Evolutionary conservation across 2,329 filamentous ascomycete genomes (phyloP), one percentile per base, ranked within the genome.

Genomic region (Conoideocrella luteorostrata): DNA sequence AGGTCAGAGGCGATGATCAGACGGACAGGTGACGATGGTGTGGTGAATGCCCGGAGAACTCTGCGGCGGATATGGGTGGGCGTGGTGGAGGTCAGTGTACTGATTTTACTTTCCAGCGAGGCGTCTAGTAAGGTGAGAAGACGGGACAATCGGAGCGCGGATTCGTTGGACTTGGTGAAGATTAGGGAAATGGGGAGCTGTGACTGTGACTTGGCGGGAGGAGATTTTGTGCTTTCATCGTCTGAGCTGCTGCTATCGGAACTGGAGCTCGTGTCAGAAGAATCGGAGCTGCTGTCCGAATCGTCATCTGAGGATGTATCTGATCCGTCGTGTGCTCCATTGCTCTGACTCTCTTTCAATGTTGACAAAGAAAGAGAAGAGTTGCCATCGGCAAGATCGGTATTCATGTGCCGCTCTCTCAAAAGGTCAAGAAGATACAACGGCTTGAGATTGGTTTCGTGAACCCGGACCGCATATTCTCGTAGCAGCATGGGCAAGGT

Each of bases 1-100:
- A 94, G 84, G 60, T 97, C 91, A 0, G 93, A 95, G 1, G 90
- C 89, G 36, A 97, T 83, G 34, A 97, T 78, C 37, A 95, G 80
- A 6, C 82, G 81, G 21, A 86, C 64, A 46, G 78, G 79, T 3
- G 75, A 70, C 56, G 88, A 87, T 3, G 75, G 71, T 46, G 77
- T 77, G 4, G 74, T 67, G 61, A 91, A 90, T n/a, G 77, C 74
- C 21, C 74, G 72, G 20, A 90, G 70, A 0, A 83, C 80, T 54
- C 80, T 82, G 47, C 79, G 77, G 13, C 86, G 82, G 12, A 77
- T 73, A 12, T 82, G 78, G 1, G 83, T 86, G n/a, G 85, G 79
- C 21, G 82, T 84, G 0, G 86, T 86, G 17, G 87, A 90, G 12
- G 87, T 87, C 48, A 93, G 77, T 0, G 83, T 88, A 47, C 80